A percentile compares a stretch with the other conserved stretches of the same genome.
Evolutionary conservation across 2,329 filamentous ascomycete species (phyloP).

Genomic region (Cordyceps cicadae): DNA sequence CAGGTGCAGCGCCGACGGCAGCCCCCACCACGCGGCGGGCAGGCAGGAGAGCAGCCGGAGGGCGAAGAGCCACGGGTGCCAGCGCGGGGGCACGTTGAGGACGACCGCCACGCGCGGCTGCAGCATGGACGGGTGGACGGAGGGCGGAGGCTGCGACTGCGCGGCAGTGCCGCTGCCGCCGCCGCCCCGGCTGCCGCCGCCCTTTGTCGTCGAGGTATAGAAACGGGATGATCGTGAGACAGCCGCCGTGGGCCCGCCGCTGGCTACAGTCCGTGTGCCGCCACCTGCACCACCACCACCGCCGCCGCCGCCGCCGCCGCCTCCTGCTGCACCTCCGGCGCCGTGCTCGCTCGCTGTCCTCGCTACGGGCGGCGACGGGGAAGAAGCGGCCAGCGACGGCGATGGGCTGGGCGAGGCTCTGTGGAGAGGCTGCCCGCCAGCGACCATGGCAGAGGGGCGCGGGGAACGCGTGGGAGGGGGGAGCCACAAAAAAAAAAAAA

Average conservation of each 20-base stretch:
- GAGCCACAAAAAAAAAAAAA: neutral
- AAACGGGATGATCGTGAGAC: neutral
- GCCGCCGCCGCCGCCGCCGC: neutral
- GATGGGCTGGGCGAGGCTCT: constrained; percentile 11
- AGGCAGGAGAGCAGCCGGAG: constrained; percentile 64
- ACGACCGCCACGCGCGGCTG: constrained; percentile 74
- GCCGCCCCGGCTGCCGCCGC: neutral
- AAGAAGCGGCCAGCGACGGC: neutral
- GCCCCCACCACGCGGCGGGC: constrained; percentile 64
- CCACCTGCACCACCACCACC: no score
- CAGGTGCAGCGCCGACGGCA: constrained; percentile 61
- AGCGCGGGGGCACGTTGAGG: constrained; percentile 62
- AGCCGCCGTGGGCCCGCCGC: neutral
- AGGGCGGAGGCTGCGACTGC: neutral
- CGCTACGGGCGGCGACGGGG: neutral
- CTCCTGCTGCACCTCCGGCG: neutral
- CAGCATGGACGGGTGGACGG: constrained; percentile 37
- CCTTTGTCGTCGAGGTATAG: neutral
- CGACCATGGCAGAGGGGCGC: neutral
- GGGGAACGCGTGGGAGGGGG: neutral
- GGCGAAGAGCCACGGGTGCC: constrained; percentile 65
- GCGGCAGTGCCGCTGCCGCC: neutral
- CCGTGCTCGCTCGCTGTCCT: neutral
- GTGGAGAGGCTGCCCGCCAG: constrained; percentile 3
- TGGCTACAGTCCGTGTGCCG: neutral